A percentile compares a stretch with the other conserved stretches of the same genome.
Evolutionary conservation across 2,329 filamentous ascomycete genomes (phyloP).

Genomic region (Acarospora socialis): DNA sequence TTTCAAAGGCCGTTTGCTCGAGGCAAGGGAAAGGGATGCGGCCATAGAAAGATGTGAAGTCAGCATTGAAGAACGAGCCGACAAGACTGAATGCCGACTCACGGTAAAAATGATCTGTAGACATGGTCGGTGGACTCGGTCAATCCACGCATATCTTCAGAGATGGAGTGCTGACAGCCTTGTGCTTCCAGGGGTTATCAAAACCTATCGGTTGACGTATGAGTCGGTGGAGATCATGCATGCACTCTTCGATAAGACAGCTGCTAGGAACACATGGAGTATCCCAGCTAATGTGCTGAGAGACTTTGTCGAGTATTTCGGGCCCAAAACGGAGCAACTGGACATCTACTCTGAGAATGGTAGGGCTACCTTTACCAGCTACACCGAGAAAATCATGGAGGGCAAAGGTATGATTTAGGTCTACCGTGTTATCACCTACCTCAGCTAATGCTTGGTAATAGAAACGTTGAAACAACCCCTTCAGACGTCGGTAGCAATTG

Average conservation of each 20-base stretch:
- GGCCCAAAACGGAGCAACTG: conserved; percentile 48
- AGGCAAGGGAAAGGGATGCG: conserved; percentile 42
- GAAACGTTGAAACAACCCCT: conserved; percentile 51
- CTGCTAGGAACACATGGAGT: conserved; percentile 43
- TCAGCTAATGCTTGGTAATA: conserved; percentile 18
- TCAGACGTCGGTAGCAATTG: conserved; percentile 48
- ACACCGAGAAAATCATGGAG: conserved; percentile 48
- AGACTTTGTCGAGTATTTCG: conserved; percentile 51
- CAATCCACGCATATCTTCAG: not conserved
- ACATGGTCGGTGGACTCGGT: conserved; percentile 32
- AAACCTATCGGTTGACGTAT: conserved; percentile 51
- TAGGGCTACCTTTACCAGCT: conserved; percentile 49
- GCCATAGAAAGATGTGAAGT: conserved; percentile 49
- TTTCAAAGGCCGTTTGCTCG: conserved; percentile 44
- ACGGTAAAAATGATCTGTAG: conserved; percentile 48
- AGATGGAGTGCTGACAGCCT: conserved; percentile 7
- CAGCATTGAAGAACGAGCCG: conserved; percentile 40
- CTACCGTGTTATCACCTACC: not conserved
- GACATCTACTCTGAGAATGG: conserved; percentile 45
- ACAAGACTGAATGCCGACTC: conserved; percentile 45
- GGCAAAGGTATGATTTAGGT: conserved; percentile 36
- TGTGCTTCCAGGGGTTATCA: conserved; percentile 38
- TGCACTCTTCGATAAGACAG: conserved; percentile 45
- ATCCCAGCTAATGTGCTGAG: conserved; percentile 42
- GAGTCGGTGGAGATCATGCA: conserved; percentile 48